Evolutionary conservation across 352 stramenopile genomes (phyloP), one percentile per base, ranked within the genome.

Genomic region (Globisporangium mamillatum): DNA sequence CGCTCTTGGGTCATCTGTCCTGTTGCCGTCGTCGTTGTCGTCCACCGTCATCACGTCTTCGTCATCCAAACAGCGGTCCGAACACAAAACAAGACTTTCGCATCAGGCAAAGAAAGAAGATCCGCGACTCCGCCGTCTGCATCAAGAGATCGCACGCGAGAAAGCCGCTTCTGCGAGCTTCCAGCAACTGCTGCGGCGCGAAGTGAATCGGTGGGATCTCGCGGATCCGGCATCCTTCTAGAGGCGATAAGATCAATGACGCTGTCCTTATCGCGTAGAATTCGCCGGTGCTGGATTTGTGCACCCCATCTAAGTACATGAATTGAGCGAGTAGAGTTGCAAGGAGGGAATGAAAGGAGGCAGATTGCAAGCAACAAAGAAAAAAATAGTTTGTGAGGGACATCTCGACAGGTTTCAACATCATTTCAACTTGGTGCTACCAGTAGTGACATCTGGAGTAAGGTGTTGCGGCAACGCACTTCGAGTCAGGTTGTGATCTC

Each of bases 151-250:
- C 53, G 70, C 81, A 20, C 83, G 75, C 32, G 82, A 93, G 32
- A 74, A 71, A 22, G 76, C 70, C 3, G 76, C 78, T 4, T 70
- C 80, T 1, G 76, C 79, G 3, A 74, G 77, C 34, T 93, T 81
- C 69, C 78, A 90, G 64, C 80, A 80, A 54, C 83, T 89, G 72
- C 74, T 93, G 9, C 79, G 74, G 8, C 79, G 77, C 32, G 83
- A 89, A 59, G 59, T 93, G 36, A 67, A 71, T 32, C 75, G 75
- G 18, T 90, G 80, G 79, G 61, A 67, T 36, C 5, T 24, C 34
- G 20, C 53, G 46, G 46, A 67, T 59, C 24, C 32, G 27, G 14
- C 44, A 24, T 44, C 10, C 14, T 22, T 60, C 41, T 34, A 29
- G 24, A 50, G 8, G 14, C 14, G 34, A 25, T 24, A 59, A 36